Evolutionary conservation across 2,329 filamentous ascomycete species (phyloP).

Genomic region (Xylariaceae sp.): DNA sequence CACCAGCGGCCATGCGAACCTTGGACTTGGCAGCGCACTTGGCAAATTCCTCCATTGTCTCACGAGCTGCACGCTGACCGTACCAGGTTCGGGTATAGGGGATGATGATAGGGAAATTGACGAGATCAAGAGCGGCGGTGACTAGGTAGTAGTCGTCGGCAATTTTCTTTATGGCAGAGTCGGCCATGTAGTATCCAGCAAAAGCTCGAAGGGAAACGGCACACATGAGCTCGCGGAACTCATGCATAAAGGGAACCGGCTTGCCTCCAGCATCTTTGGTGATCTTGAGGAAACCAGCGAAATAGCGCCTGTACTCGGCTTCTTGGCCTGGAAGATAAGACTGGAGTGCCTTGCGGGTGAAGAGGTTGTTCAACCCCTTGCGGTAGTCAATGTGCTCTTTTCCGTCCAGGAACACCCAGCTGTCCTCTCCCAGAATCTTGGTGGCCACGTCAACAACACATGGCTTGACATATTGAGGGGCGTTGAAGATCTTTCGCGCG

Average conservation of each 20-base stretch:
- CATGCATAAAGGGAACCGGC: constrained; percentile 82
- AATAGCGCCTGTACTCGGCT: constrained; percentile 86
- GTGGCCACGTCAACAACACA: constrained; percentile 93
- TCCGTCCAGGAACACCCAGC: constrained; percentile 97
- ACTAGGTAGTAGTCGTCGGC: constrained; percentile 96
- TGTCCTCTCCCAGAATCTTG: constrained; percentile 86
- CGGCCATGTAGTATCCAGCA: constrained; percentile 90
- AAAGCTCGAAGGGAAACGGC: constrained; percentile 96
- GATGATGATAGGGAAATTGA: constrained; percentile 97
- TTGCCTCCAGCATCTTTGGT: constrained; percentile 70
- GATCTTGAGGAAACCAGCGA: constrained; percentile 72
- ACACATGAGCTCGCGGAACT: constrained; percentile 93
- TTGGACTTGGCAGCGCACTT: constrained; percentile 93
- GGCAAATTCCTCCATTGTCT: constrained; percentile 85
- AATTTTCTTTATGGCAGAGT: constrained; percentile 88
- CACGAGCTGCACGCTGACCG: constrained; percentile 90
- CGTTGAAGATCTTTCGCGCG: constrained; percentile 96
- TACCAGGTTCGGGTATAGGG: constrained; percentile 97
- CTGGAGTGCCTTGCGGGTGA: constrained; percentile 86
- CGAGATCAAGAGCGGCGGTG: constrained; percentile 89
- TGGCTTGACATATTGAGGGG: constrained; percentile 85
- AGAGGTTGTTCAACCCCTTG: constrained; percentile 91
- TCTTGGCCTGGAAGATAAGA: constrained; percentile 89
- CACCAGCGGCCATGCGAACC: constrained; percentile 84
- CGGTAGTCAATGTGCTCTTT: constrained; percentile 95